Conservation (phyloP, 495 filamentous ascomycete genomes). For the Corynascus novoguineensis region DNA sequence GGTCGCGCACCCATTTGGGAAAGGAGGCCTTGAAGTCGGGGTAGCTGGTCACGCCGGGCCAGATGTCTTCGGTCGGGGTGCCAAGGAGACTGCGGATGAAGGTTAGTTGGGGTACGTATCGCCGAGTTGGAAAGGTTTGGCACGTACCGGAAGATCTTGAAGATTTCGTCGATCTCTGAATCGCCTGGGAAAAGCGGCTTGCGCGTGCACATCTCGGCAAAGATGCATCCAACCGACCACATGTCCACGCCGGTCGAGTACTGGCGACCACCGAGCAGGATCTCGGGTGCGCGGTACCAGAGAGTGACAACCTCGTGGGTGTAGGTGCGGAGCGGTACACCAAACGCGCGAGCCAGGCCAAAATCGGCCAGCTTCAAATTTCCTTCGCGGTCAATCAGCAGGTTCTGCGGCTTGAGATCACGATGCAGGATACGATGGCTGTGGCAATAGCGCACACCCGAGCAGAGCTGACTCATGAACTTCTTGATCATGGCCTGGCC, state of each 20-base stretch:
- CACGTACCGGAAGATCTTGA: constrained; percentile 91
- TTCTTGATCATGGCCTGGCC: constrained; percentile 91
- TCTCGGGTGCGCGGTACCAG: constrained; percentile 98
- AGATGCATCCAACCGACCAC: constrained; percentile 99
- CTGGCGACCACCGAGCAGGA: constrained; percentile 91
- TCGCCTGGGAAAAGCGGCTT: constrained; percentile 97
- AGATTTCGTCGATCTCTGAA: constrained; percentile 99
- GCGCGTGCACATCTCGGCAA: constrained; percentile 98
- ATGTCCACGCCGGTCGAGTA: constrained; percentile 99
- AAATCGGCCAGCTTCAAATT: constrained; percentile 98
- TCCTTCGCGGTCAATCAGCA: constrained; percentile 89
- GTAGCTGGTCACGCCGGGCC: constrained; percentile 96
- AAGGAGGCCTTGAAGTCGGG: constrained; percentile 97
- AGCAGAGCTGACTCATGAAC: constrained; percentile 91
- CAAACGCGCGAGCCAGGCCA: constrained; percentile 91
- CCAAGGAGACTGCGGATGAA: constrained; percentile 63
- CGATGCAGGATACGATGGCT: constrained; percentile 91
- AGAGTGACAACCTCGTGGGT: constrained; percentile 98
- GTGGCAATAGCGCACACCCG: constrained; percentile 92
- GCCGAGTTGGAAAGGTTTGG: not conserved
- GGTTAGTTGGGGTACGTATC: constrained; percentile 6
- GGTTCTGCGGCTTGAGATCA: constrained; percentile 96
- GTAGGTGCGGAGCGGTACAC: constrained; percentile 92
- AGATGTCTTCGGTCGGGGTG: constrained; percentile 79
- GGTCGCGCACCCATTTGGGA: constrained; percentile 87